Base-by-base conservation (phyloP, 2,329 filamentous ascomycete species). In the Ceratocystis albifundus region DNA sequence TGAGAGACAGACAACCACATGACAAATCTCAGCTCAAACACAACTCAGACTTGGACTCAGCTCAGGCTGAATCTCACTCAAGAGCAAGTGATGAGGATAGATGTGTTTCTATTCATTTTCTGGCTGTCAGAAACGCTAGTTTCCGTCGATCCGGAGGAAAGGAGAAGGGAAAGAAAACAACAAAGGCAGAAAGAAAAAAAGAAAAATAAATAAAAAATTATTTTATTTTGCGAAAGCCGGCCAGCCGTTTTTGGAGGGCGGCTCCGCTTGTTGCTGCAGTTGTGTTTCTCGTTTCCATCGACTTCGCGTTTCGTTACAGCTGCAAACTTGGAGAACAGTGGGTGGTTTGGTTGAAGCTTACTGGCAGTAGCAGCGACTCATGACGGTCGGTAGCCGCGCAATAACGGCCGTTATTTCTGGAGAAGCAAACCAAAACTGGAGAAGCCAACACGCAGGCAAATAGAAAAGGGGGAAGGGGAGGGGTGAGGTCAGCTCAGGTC, bases 61-160 rank as follows among this genome's bases (percentile, higher is more conserved):
- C 32, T 36, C 32, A 36, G 8, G 12, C 32, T 36, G 32, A 36
- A 10, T 12, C 8, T 36, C 32, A 36, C 8, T 36, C 8, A 36
- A 3, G 32, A 10, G 32, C 32, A 36, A 12, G 10, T 10, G 32
- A 36, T 36, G 32, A 36, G 8, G 10, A 12, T 10, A 36, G 32
- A 36, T 45, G 8, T 10, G 53, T 57, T 22, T 28, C 7, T 62
- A 15, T 46, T 46, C 15, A 22, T 2, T 22, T 62, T 4, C 22
- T 15, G 53, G 53, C 53, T 57, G 53, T 57, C 53, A 57, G 53
- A 57, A 57, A 57, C 53, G 53, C 53, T 57, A 28, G 53, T 25
- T 28, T 57, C 53, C 53, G 53, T 57, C 6, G 53, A 57, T 57
- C 53, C 53, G 53, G 53, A 28, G 22, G 30, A 30, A 36, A 45